Evolutionary conservation across 176 grass and related monocot genomes (phyloP).

Genomic region (Alopecurus myosuroides): DNA sequence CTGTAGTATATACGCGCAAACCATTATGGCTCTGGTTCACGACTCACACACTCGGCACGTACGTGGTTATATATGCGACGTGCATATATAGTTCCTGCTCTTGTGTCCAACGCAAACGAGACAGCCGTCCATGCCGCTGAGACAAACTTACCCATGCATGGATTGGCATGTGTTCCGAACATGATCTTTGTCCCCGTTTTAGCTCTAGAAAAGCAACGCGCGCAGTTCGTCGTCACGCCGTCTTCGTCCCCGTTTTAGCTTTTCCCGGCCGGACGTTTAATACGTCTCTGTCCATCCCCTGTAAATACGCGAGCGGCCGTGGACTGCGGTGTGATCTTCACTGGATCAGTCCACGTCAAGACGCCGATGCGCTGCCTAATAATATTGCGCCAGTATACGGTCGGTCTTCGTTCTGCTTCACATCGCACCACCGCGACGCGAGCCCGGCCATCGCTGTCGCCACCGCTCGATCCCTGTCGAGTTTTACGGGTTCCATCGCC

Average conservation of each 20-base stretch:
- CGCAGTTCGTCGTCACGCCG: no score
- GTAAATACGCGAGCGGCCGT: neutral
- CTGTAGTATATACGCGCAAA: no score
- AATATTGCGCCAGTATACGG: neutral
- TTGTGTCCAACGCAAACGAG: neutral
- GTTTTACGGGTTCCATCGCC: slow-evolving; percentile 1
- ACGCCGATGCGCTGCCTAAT: slow-evolving; percentile 25
- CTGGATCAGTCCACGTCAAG: neutral
- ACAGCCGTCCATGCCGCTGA: neutral
- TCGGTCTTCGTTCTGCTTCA: neutral
- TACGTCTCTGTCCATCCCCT: neutral
- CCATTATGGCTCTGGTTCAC: no score
- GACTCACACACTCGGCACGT: neutral
- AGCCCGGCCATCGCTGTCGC: neutral
- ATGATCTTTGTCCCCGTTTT: no score
- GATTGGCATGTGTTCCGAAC: no score
- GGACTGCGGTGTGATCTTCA: neutral
- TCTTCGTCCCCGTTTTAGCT: neutral
- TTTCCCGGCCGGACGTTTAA: no score
- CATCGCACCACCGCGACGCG: neutral
- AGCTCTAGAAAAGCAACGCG: no score
- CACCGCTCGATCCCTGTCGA: neutral
- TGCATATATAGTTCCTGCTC: neutral
- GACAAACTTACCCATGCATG: neutral
- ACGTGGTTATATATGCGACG: no score